These are phyloP conservation scores for Westerdykella aurantiaca DNA, from an alignment of 2,329 filamentous ascomycete genomes.

Conservation along the genomic window DNA sequence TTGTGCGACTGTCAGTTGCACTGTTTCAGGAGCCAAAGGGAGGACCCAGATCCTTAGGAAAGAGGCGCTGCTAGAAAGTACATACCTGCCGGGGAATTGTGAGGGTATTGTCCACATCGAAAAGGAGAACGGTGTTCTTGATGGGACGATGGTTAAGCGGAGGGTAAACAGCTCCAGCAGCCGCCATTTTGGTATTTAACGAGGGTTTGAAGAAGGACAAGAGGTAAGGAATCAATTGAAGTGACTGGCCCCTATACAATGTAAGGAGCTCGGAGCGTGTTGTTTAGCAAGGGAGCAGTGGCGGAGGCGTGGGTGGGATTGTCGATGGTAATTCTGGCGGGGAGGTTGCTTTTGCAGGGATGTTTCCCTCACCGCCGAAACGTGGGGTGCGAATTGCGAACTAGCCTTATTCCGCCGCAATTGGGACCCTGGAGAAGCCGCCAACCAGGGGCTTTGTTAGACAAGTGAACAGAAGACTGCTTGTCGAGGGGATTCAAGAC, in stretches of 20 bases:
- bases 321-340: not conserved
- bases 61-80: not conserved
- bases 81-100: conserved; percentile 70
- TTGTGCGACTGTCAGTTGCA: not conserved
- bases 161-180: conserved; percentile 53
- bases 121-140: conserved; percentile 89
- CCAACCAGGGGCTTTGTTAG: too few species aligned
- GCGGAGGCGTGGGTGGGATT: not conserved
- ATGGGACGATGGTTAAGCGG: conserved; percentile 77
- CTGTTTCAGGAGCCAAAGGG: not conserved
- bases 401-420: not conserved
- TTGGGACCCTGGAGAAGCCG: too few species aligned
- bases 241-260: too few species aligned
- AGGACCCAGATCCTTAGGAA: not conserved
- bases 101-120: conserved; percentile 93
- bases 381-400: not conserved
- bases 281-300: not conserved
- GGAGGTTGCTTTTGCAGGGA: not conserved
- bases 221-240: not conserved
- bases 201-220: not conserved
- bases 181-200: conserved; percentile 25
- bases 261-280: not conserved
- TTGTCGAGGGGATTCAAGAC: too few species aligned
- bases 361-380: not conserved
- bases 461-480: too few species aligned